These are phyloP conservation scores for Teunomyces aglyptinius DNA, from an alignment of 805 yeast genomes.

Conservation along the genomic window DNA sequence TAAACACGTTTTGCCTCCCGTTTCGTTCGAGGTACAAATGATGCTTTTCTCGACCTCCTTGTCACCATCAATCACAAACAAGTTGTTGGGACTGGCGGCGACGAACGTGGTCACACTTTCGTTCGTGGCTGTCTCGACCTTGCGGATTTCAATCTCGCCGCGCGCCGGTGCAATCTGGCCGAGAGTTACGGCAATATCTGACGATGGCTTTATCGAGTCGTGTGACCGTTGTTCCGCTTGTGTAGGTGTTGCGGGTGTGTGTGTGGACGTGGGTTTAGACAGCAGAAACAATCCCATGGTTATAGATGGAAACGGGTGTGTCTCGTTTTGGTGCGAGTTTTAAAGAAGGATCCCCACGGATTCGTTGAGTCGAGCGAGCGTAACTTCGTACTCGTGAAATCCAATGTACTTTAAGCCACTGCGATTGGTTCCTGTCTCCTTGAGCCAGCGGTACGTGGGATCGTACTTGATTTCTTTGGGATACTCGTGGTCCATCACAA, in stretches of 20 bases:
- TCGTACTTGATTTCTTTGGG: conserved; percentile 27
- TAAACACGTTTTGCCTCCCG: conserved; percentile 48
- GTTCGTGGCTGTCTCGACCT: conserved; percentile 1
- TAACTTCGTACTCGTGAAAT: conserved; percentile 22
- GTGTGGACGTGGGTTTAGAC: conserved; percentile 5
- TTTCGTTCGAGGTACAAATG: conserved; percentile 43
- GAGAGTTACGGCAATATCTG: conserved; percentile 29
- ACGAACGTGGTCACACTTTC: conserved; percentile 29
- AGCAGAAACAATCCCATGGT: conserved; percentile 19
- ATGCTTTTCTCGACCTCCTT: conserved; percentile 36
- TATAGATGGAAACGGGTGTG: neutral
- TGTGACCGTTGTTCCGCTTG: conserved; percentile 30
- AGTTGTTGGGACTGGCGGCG: conserved; percentile 25
- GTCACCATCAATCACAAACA: conserved; percentile 44
- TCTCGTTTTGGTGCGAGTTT: neutral
- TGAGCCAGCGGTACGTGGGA: conserved; percentile 22
- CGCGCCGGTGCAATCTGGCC: conserved; percentile 22
- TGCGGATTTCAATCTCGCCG: neutral
- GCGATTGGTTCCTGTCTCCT: conserved; percentile 7
- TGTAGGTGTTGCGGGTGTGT: conserved; percentile 3
- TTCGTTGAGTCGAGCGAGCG: conserved; percentile 30
- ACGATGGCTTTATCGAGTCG: conserved; percentile 19
- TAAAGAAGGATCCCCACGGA: conserved; percentile 1
- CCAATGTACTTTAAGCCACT: conserved; percentile 15
- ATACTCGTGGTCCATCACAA: conserved; percentile 20